Conservation (phyloP, 345 rosid species). For the Aegle marmelos region DNA sequence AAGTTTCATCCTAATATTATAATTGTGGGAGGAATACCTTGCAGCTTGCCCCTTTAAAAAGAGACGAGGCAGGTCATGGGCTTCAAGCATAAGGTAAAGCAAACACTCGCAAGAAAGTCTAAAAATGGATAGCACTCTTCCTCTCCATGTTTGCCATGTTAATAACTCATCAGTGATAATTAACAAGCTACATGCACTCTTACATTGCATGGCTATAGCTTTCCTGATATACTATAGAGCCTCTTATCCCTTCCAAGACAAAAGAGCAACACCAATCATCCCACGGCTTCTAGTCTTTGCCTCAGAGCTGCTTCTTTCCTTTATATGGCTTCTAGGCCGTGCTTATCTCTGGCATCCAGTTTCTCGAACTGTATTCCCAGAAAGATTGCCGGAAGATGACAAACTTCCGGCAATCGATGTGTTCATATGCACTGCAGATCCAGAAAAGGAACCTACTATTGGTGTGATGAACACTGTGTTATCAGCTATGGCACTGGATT, state of each 20-base stretch:
- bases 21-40: no score
- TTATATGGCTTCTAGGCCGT: conserved; percentile 34
- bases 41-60: no score
- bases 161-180: conserved; percentile 13
- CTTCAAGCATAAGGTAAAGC: background rate
- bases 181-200: conserved; percentile 22
- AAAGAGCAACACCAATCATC: background rate
- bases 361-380: conserved; percentile 30
- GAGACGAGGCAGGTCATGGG: background rate
- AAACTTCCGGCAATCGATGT: conserved; percentile 40
- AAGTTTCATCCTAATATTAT: no score
- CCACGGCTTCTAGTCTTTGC: conserved; percentile 30
- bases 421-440: conserved; percentile 45
- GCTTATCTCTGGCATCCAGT: conserved; percentile 37
- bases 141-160: conserved; percentile 25
- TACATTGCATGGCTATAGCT: conserved; percentile 31
- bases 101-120: background rate
- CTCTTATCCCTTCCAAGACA: conserved; percentile 24
- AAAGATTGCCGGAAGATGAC: conserved; percentile 23
- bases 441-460: conserved; percentile 36
- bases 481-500: conserved; percentile 46
- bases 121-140: conserved; percentile 14
- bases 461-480: conserved; percentile 43
- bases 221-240: conserved; percentile 29
- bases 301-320: conserved; percentile 25